Base-by-base conservation (phyloP, 2,329 filamentous ascomycete species). In the Apiospora kogelbergensis region DNA sequence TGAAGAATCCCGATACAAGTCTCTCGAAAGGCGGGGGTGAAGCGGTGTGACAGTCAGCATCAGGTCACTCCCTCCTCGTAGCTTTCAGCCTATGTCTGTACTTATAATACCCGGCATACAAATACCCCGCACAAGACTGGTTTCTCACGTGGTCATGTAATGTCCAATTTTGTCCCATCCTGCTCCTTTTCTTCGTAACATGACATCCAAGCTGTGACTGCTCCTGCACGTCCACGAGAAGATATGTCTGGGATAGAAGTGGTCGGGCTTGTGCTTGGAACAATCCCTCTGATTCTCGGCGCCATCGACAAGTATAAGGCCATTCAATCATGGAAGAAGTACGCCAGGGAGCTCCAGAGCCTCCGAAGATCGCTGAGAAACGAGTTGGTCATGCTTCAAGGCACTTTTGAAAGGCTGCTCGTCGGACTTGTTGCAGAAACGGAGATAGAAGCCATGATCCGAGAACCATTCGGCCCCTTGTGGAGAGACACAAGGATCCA, bases 381-480 rank as follows among this genome's bases (percentile, higher is more conserved):
- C 0, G 78, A 80, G 41, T 57, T 70, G 1, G 69, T 70, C 3
- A 78, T 75, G 15, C 48, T 79, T 0, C 69, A 74, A 4, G 78
- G 80, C 53, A 74, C 77, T 7, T 80, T 73, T 42, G 71, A 79
- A 24, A 75, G 75, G 11, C 73, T 81, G 0, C 33, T 60, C 15
- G 37, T 17, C 15, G 53, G 53, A 3, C 2, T 60, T 1, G 53
- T 60, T 1, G 53, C 30, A 11, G 53, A 60, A 3, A 60, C 53
- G 30, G 53, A 37, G 5, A 60, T 60, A n/a, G 53, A 60, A 3
- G 37, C 20, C 0, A 60, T 60, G 53, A 60, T 60, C 26, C 53
- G 53, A 1, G 30, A 60, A 30, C 53, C 53, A 0, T 60, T 60
- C 17, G 53, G 53, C 4, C 20, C 30, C 10, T 26, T 60, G 1